Evolutionary conservation across 139 green algal genomes (phyloP), one percentile per base, ranked within the genome.

Genomic region (Eudorina sp.): DNA sequence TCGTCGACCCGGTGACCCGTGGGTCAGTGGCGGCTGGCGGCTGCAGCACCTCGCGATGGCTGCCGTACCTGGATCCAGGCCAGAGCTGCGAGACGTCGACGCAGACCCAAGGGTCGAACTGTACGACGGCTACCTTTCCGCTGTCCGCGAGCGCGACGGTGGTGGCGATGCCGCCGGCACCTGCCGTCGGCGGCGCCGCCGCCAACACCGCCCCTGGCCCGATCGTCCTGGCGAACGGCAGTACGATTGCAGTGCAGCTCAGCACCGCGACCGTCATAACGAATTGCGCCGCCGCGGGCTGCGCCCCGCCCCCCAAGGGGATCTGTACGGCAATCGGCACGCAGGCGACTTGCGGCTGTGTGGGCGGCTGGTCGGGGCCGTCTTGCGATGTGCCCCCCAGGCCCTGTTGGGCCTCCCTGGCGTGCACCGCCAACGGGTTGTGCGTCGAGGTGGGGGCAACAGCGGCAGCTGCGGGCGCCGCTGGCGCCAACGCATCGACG

Each of bases 211-310:
- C 55, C 55, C 14, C 55, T 19, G n/a, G n/a, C n/a, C n/a, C n/a
- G n/a, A n/a, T n/a, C n/a, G 34, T 45, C 46, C 66, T 72, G 62
- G 62, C 62, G 27, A 83, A 43, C 46, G 74, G n/a, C n/a, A 68
- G 31, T 8, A 43, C 14, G 13, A 46, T 36, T 21, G 53, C 53
- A 9, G 51, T 84, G 51, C 31, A 38, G 51, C 51, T 84, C 13
- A n/a, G n/a, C n/a, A n/a, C n/a, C n/a, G 4, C 31, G 2, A 53
- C 76, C 0, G 19, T 41, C 7, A 53, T 68, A 5, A 36, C 21
- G 31, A 51, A 27, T 16, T 84, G 76, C 31, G 53, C 19, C 14
- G 51, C 31, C 21, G 21, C 38, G 34, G 9, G 41, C 3, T 84
- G 51, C 31, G 51, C 41, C 21, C 25, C n/a, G 46, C 46, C 70